A percentile compares a stretch with the other conserved stretches of the same genome.
Conservation (phyloP, 2,329 filamentous ascomycete species). For the Aspergillus sp. region DNA sequence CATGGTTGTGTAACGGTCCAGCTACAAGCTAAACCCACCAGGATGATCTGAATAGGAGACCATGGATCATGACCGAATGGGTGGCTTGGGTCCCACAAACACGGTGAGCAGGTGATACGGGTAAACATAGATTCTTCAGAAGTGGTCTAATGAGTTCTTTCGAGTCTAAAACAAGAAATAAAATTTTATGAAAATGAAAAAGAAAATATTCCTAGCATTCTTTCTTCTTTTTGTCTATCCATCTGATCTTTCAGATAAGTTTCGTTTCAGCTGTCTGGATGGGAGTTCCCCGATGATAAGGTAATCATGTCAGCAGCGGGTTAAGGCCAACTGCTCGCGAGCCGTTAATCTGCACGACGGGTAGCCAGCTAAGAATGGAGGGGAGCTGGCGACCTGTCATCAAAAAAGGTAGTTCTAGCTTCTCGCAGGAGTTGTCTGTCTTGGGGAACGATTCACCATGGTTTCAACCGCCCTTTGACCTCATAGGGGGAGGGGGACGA, state of each 20-base stretch:
- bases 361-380: constrained; percentile 6
- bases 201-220: not conserved
- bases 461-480: constrained; percentile 9
- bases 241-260: not conserved
- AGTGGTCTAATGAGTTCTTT: not conserved
- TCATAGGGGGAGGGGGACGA: not conserved
- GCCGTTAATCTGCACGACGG: constrained; percentile 15
- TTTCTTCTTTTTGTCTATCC: not conserved
- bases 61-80: constrained; percentile 16
- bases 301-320: constrained; percentile 6
- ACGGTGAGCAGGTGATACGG: constrained; percentile 18
- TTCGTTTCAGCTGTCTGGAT: not conserved
- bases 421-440: not conserved
- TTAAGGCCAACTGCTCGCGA: constrained; percentile 9
- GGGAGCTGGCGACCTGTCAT: not conserved
- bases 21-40: constrained; percentile 8
- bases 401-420: not conserved
- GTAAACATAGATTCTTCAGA: constrained; percentile 6
- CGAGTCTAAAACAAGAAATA: not conserved
- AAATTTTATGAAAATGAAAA: too few relatives aligned
- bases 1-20: constrained; percentile 10
- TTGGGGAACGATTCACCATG: constrained; percentile 9
- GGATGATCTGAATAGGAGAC: constrained; percentile 7
- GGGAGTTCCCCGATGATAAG: not conserved
- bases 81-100: constrained; percentile 17